A percentile compares a stretch with the other conserved stretches of the same genome.
Conservation (phyloP, 2,329 filamentous ascomycete species). For the Knufia fluminis region DNA sequence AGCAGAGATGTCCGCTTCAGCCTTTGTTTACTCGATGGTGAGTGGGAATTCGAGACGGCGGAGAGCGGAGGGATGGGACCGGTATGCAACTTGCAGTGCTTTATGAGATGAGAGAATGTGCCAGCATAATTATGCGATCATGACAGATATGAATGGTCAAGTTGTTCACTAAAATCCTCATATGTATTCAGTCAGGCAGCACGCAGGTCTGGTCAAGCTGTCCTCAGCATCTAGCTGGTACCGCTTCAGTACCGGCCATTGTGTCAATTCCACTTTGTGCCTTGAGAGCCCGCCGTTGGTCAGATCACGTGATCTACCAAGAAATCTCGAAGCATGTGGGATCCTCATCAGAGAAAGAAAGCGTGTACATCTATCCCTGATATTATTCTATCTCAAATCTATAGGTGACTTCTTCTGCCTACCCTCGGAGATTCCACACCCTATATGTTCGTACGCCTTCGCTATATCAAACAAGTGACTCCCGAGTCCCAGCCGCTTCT, state of each 20-base stretch:
- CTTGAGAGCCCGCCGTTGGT: not conserved
- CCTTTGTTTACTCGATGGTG: not conserved
- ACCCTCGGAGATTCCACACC: too few relatives aligned
- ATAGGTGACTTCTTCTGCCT: too few relatives aligned
- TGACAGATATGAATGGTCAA: not conserved
- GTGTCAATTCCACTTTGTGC: constrained; percentile 9
- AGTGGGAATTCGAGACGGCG: not conserved
- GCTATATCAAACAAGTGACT: not conserved
- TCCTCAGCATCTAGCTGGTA: not conserved
- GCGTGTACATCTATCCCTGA: too few relatives aligned
- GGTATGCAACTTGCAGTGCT: not conserved
- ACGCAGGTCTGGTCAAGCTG: constrained; percentile 1
- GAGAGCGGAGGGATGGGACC: not conserved
- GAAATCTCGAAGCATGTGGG: not conserved
- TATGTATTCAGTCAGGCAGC: not conserved
- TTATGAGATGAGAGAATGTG: not conserved
- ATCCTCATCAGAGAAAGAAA: too few relatives aligned
- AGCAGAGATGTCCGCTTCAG: too few relatives aligned
- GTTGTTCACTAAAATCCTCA: not conserved
- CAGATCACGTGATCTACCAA: constrained; percentile 26
- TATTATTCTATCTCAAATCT: too few relatives aligned
- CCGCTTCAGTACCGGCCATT: not conserved
- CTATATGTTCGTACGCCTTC: not conserved
- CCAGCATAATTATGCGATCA: not conserved
- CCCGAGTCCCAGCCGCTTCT: too few relatives aligned